phyloP scores from a whole-genome alignment of 2,329 filamentous ascomycete genomes.

The Pseudofabraea citricarpa region DNA sequence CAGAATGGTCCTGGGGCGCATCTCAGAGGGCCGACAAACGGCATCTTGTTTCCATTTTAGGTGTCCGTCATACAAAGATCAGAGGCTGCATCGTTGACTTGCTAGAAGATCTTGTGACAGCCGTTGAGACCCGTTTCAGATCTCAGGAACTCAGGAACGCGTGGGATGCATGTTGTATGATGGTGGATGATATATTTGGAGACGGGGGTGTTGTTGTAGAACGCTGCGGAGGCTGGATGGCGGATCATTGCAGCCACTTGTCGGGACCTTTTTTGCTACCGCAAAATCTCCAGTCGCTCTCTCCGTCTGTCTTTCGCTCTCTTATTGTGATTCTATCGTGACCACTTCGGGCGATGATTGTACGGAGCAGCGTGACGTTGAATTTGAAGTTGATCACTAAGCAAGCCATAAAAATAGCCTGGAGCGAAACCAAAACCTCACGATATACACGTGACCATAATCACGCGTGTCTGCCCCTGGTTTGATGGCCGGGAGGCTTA shows the following conservation, averaged over 20 bases:
- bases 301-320: background rate
- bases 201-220: slow-evolving; percentile 13
- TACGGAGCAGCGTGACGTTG: no score
- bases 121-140: slow-evolving; percentile 23
- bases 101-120: slow-evolving; percentile 9
- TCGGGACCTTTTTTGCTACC: slow-evolving; percentile 11
- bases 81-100: background rate
- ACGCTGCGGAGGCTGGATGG: slow-evolving; percentile 12
- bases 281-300: background rate
- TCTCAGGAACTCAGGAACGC: slow-evolving; percentile 23
- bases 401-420: no score
- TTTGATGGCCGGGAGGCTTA: no score
- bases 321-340: no score
- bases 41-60: background rate
- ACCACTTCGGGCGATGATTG: no score
- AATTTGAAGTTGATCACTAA: no score
- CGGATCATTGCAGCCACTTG: slow-evolving; percentile 16
- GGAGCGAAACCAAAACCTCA: no score
- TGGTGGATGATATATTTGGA: slow-evolving; percentile 10
- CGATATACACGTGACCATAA: no score
- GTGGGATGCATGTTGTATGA: no score
- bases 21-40: no score
- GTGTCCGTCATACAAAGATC: background rate
- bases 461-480: no score
- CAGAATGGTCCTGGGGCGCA: no score